These are phyloP conservation scores for Agaricus bisporus DNA, from an alignment of 768 basidiomycete species.

Conservation along the genomic window DNA sequence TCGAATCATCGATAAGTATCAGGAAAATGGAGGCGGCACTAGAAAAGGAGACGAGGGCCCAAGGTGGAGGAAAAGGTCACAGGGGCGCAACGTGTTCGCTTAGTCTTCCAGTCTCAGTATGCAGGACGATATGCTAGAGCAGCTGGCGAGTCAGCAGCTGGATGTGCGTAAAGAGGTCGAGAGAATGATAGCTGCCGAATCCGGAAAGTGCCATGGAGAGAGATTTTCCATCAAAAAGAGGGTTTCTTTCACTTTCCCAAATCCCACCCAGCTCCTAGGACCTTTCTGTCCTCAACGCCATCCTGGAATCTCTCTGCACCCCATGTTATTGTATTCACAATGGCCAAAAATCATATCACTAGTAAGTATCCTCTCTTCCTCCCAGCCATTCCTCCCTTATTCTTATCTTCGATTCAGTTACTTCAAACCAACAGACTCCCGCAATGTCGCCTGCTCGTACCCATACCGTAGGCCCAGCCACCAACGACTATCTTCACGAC, in stretches of 20 bases:
- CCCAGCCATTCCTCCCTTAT: not conserved
- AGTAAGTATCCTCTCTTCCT: conserved; percentile 19
- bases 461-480: conserved; percentile 53
- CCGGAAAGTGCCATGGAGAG: conserved; percentile 8
- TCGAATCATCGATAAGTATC: conserved; percentile 6
- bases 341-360: conserved; percentile 36
- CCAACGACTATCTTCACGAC: conserved; percentile 38
- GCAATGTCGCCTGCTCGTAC: conserved; percentile 65
- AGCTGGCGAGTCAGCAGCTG: too few relatives aligned
- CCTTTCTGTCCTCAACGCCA: conserved; percentile 17
- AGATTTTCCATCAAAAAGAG: conserved; percentile 17
- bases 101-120: too few relatives aligned
- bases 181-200: not conserved
- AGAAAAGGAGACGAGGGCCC: conserved; percentile 6
- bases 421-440: conserved; percentile 45
- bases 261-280: conserved; percentile 13
- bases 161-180: not conserved
- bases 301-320: conserved; percentile 35
- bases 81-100: conserved; percentile 9
- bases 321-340: conserved; percentile 39
- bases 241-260: conserved; percentile 7
- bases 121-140: too few relatives aligned
- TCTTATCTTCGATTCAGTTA: conserved; percentile 19
- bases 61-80: conserved; percentile 5
- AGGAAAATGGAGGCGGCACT: conserved; percentile 1